Percentiles rank a stretch among this genome's conserved stretches.
Conservation (phyloP, 1,139 yeast species). For the Magnusiomyces paraingens region DNA sequence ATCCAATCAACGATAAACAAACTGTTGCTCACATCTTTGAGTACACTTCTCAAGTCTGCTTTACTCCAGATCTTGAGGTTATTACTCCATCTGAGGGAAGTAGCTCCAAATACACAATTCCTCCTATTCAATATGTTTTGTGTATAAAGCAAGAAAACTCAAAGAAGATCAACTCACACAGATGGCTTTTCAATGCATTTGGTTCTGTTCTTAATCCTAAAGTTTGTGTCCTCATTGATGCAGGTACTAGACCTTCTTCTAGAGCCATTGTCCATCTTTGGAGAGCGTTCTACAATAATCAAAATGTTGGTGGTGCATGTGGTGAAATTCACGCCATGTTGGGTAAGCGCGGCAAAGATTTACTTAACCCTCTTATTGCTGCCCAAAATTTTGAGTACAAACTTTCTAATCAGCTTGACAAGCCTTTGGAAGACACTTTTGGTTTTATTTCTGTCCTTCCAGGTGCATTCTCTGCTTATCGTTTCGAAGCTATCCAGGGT, state of each 20-base stretch:
- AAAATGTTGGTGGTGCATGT: conserved; percentile 90
- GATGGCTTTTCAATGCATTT: conserved; percentile 96
- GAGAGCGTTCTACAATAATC: conserved; percentile 82
- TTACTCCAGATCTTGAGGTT: conserved; percentile 45
- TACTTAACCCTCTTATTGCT: conserved; percentile 76
- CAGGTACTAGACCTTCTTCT: conserved; percentile 87
- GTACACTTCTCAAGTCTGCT: conserved; percentile 62
- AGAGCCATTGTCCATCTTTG: conserved; percentile 78
- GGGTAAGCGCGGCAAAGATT: conserved; percentile 64
- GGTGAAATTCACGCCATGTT: conserved; percentile 90
- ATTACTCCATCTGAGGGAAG: conserved; percentile 53
- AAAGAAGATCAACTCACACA: conserved; percentile 89
- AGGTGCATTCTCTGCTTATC: conserved; percentile 88
- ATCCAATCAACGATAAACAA: conserved; percentile 77
- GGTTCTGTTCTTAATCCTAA: conserved; percentile 83
- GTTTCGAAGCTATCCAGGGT: conserved; percentile 68
- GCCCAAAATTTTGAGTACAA: conserved; percentile 92
- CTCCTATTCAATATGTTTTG: conserved; percentile 84
- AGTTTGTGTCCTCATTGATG: conserved; percentile 78
- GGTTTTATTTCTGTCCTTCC: conserved; percentile 88
- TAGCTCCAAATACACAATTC: conserved; percentile 40
- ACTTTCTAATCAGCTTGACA: conserved; percentile 84
- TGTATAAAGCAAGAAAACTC: conserved; percentile 86
- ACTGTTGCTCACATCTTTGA: conserved; percentile 91
- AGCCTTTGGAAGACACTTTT: conserved; percentile 82